Evolutionary conservation across 2,329 filamentous ascomycete species (phyloP), one percentile per base, ranked within the genome.

Genomic region (Xylariaceae sp.): DNA sequence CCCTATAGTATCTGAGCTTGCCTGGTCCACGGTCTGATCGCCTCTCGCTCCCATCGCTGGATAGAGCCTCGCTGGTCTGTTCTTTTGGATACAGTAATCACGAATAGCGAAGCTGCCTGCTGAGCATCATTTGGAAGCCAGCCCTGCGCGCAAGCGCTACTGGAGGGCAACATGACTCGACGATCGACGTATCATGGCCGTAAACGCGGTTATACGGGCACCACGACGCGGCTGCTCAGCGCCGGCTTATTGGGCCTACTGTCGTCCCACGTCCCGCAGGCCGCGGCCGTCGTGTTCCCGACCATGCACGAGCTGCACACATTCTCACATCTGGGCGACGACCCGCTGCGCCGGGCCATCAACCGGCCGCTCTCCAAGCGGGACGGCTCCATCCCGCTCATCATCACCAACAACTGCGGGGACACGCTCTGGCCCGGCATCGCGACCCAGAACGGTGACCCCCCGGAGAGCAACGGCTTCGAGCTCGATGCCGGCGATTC

Each of bases 381-480:
- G 31, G 48, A 53, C 12, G 51, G 46, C 16, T 30, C 52, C 9
- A 52, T 76, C 24, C 80, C 81, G 5, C 61, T 92, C 17, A 64
- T 76, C 5, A 65, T 92, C 36, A 80, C 76, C 38, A 93, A 90
- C 59, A 68, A 70, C 36, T 93, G 86, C 50, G 64, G 67, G 8
- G 72, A 82, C 14, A 76, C 72, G 1, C 76, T 92, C 42, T 90
- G 82, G 72, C 85, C 86, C 1, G 86, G 77, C 8, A 75, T 92
- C 39, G 71, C 73, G 11, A 87, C 83, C 0, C 82, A 89, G 50
- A 68, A 73, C 29, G 85, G 85, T 15, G 73, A 71, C 11, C 80
- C 79, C 1, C 82, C 84, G 5, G 67, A 68, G 3, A 68, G 65
- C 9, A 76, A 74, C 14, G 86, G 84, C 7, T 92, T 90, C 52